phyloP scores from a whole-genome alignment of 1,284 basidiomycete genomes.

The Kalmanozyma brasiliensis region DNA sequence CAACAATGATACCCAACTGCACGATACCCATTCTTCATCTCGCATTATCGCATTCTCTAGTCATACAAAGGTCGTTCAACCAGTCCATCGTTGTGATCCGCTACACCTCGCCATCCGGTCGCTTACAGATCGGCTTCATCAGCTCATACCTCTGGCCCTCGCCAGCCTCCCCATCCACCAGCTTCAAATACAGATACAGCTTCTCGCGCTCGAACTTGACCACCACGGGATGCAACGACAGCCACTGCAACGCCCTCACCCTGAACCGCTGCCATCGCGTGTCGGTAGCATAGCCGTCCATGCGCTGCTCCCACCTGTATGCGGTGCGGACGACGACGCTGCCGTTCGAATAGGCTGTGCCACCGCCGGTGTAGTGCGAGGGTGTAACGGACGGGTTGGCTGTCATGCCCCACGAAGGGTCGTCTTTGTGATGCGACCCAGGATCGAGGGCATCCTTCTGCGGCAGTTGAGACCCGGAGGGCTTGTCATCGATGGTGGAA shows the following conservation, averaged over 20 bases:
- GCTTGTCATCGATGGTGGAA: slow-evolving; percentile 73
- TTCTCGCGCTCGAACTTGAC: slow-evolving; percentile 38
- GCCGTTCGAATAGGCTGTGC: slow-evolving; percentile 77
- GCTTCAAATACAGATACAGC: slow-evolving; percentile 46
- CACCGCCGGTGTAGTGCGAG: slow-evolving; percentile 73
- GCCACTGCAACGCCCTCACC: slow-evolving; percentile 37
- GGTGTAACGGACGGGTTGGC: slow-evolving; percentile 66
- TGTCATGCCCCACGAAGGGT: slow-evolving; percentile 71
- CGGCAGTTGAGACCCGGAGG: neutral
- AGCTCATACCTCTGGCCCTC: slow-evolving; percentile 24
- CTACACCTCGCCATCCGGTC: neutral
- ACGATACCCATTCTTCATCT: neutral
- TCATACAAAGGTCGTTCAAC: neutral
- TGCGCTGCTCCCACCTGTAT: slow-evolving; percentile 48
- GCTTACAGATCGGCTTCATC: slow-evolving; percentile 20
- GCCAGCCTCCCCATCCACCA: slow-evolving; percentile 14
- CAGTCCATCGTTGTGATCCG: neutral
- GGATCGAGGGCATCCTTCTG: neutral
- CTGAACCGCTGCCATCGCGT: slow-evolving; percentile 34
- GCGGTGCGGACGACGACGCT: slow-evolving; percentile 61
- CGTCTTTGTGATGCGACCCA: slow-evolving; percentile 66
- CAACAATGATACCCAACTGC: slow-evolving; percentile 1
- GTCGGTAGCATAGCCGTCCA: slow-evolving; percentile 29
- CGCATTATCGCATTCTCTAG: neutral
- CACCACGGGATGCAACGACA: slow-evolving; percentile 43